Evolutionary conservation across 2,329 filamentous ascomycete genomes (phyloP).

Genomic region (Calonectria pseudoreteaudii): DNA sequence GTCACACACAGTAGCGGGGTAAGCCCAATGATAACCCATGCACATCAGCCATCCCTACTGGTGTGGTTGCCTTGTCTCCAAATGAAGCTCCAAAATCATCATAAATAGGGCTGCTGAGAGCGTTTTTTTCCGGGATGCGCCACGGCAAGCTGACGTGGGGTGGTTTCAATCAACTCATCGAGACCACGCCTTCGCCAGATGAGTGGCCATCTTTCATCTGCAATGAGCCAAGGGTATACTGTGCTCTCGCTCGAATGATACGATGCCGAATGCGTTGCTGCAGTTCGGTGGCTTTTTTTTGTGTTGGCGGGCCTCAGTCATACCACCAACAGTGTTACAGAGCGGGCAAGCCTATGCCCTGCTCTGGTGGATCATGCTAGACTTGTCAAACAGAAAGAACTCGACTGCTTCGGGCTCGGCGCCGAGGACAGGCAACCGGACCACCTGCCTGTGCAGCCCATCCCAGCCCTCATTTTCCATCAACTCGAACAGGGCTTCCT

Average conservation of each 20-base stretch:
- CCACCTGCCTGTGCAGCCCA: slow-evolving; percentile 52
- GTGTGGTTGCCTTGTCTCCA: slow-evolving; percentile 31
- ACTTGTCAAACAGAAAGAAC: slow-evolving; percentile 63
- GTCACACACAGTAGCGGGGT: slow-evolving; percentile 43
- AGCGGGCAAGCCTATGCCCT: slow-evolving; percentile 23
- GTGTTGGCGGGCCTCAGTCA: slow-evolving; percentile 19
- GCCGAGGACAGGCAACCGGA: slow-evolving; percentile 61
- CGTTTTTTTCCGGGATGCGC: neutral
- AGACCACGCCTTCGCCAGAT: slow-evolving; percentile 26
- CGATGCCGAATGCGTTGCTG: slow-evolving; percentile 14
- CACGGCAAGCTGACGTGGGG: slow-evolving; percentile 6
- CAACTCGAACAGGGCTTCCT: slow-evolving; percentile 60
- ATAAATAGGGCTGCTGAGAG: slow-evolving; percentile 15
- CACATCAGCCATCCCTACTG: slow-evolving; percentile 15
- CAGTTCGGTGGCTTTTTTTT: slow-evolving; percentile 10
- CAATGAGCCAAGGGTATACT: neutral
- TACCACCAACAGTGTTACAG: slow-evolving; percentile 7
- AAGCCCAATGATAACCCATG: slow-evolving; percentile 34
- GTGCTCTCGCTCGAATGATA: slow-evolving; percentile 21
- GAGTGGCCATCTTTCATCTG: slow-evolving; percentile 33
- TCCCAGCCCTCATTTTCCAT: slow-evolving; percentile 60
- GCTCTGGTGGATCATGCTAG: slow-evolving; percentile 37
- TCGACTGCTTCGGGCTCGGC: slow-evolving; percentile 60
- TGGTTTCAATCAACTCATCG: slow-evolving; percentile 11
- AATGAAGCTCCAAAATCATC: neutral